These are phyloP conservation scores for Clathrospora elynae DNA, from an alignment of 2,329 filamentous ascomycete genomes.

Conservation along the genomic window DNA sequence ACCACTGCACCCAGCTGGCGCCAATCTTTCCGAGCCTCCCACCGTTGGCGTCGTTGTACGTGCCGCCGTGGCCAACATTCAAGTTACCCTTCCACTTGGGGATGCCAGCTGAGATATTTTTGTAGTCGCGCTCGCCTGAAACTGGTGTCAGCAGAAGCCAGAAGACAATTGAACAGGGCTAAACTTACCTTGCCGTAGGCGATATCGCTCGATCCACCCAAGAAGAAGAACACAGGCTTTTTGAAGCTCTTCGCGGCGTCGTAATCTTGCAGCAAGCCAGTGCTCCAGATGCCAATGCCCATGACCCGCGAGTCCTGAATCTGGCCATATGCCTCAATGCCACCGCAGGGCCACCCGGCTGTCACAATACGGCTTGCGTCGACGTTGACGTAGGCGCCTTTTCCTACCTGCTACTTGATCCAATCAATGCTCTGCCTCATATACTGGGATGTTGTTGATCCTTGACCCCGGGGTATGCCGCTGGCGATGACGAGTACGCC, in stretches of 20 bases:
- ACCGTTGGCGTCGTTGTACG: conserved; percentile 18
- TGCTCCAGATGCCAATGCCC: conserved; percentile 22
- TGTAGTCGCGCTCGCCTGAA: conserved; percentile 27
- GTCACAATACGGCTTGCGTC: conserved; percentile 24
- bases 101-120: conserved; percentile 13
- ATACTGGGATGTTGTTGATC: conserved; percentile 10
- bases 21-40: conserved; percentile 23
- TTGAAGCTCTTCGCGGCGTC: conserved; percentile 12
- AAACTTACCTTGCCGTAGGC: conserved; percentile 26
- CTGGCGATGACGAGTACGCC: conserved; percentile 28
- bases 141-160: background rate
- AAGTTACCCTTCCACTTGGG: conserved; percentile 30
- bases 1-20: conserved; percentile 21
- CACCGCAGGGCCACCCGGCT: conserved; percentile 24
- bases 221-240: conserved; percentile 23
- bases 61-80: conserved; percentile 26
- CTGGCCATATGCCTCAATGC: conserved; percentile 22
- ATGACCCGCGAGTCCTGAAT: conserved; percentile 20
- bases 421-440: conserved; percentile 25
- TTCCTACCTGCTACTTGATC: conserved; percentile 17
- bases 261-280: conserved; percentile 18
- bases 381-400: conserved; percentile 24
- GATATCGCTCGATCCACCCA: conserved; percentile 25
- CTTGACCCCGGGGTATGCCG: conserved; percentile 17
- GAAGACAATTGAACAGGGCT: background rate